Conservation (phyloP, 805 yeast genomes). For the Huiozyma naganishii region DNA sequence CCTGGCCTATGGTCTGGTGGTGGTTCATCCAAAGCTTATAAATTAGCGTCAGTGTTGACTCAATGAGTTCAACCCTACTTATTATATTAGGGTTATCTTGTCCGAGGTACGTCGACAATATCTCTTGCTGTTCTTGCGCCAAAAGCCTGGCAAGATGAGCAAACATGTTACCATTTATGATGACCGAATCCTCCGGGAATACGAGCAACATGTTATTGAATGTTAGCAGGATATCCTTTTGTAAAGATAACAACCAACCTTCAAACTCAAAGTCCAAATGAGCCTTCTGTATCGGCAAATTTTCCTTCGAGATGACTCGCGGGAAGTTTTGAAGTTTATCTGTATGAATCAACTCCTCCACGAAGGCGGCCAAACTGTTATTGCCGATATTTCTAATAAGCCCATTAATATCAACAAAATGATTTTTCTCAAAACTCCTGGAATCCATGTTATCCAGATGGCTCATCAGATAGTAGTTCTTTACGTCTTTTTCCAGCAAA, state of each 20-base stretch:
- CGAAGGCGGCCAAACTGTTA: slow-evolving; percentile 15
- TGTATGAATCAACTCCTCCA: slow-evolving; percentile 13
- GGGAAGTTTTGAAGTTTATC: slow-evolving; percentile 17
- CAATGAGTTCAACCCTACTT: slow-evolving; percentile 10
- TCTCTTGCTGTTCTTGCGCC: slow-evolving; percentile 27
- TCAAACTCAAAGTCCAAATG: slow-evolving; percentile 13
- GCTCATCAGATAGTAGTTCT: slow-evolving; percentile 6
- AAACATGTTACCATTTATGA: slow-evolving; percentile 16
- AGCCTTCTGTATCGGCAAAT: slow-evolving; percentile 4
- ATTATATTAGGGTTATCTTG: slow-evolving; percentile 15
- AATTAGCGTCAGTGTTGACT: slow-evolving; percentile 12
- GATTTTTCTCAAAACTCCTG: neutral
- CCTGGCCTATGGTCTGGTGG: slow-evolving; percentile 6
- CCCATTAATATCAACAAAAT: slow-evolving; percentile 8
- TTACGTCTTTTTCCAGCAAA: slow-evolving; percentile 14
- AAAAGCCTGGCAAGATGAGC: slow-evolving; percentile 18
- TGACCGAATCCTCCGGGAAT: slow-evolving; percentile 11
- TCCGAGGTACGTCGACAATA: slow-evolving; percentile 17
- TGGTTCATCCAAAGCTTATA: slow-evolving; percentile 15
- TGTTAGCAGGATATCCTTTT: slow-evolving; percentile 36
- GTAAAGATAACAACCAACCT: slow-evolving; percentile 23
- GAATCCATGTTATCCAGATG: neutral
- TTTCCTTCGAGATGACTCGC: slow-evolving; percentile 20
- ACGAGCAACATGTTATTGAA: slow-evolving; percentile 34
- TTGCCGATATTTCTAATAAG: slow-evolving; percentile 21